Percentiles rank a stretch among this genome's conserved stretches.
Conservation (phyloP, 495 filamentous ascomycete genomes). For the Hypoxylon rickii region DNA sequence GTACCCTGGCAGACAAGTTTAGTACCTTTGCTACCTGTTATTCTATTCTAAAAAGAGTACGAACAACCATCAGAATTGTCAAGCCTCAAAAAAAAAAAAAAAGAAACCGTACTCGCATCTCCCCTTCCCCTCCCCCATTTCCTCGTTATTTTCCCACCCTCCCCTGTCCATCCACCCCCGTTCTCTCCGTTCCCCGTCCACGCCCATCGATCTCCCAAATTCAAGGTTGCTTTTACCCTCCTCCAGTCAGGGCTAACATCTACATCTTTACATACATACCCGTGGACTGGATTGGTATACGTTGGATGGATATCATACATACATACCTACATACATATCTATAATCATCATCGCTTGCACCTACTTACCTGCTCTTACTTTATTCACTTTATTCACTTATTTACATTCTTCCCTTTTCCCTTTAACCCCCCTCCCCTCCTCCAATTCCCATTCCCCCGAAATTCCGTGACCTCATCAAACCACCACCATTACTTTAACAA, state of each 20-base stretch:
- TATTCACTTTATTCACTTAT: background rate
- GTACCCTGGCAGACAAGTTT: no score
- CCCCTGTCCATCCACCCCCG: conserved; percentile 3
- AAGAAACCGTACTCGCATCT: no score
- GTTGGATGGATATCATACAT: no score
- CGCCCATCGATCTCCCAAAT: no score
- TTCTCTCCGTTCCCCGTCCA: no score
- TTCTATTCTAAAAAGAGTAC: conserved; percentile 27
- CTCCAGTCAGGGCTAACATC: no score
- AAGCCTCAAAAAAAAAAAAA: conserved; percentile 1
- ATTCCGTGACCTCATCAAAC: conserved; percentile 38
- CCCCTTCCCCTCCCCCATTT: no score
- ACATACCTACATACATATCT: background rate
- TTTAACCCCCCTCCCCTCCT: conserved; percentile 8
- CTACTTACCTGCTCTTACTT: no score
- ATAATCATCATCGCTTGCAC: background rate
- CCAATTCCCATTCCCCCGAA: conserved; percentile 15
- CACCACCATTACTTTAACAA: conserved; percentile 18
- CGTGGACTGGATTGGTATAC: no score
- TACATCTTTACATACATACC: no score
- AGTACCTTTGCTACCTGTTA: conserved; percentile 23
- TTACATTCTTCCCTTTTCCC: conserved; percentile 5
- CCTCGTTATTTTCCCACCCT: no score
- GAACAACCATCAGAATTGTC: conserved; percentile 5
- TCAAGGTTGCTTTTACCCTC: no score